These are phyloP conservation scores for Orbilia brochopaga DNA, from an alignment of 2,329 filamentous ascomycete genomes.

Conservation along the genomic window DNA sequence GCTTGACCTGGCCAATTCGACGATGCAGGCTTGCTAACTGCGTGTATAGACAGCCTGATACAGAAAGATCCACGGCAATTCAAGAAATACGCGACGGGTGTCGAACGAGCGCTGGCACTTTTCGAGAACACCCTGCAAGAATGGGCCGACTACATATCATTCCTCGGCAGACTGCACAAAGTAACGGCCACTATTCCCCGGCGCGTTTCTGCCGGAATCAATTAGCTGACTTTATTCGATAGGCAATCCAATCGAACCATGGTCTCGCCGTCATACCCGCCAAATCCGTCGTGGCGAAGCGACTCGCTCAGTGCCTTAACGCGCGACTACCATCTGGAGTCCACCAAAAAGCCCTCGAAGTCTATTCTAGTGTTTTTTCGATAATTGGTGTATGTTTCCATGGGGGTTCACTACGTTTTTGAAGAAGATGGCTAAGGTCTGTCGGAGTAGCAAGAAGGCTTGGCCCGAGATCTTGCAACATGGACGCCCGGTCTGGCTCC, in stretches of 20 bases:
- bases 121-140: slow-evolving; percentile 89
- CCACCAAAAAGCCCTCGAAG: slow-evolving; percentile 94
- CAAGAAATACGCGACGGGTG: slow-evolving; percentile 84
- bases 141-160: slow-evolving; percentile 99
- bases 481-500: slow-evolving; percentile 89
- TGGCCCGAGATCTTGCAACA: slow-evolving; percentile 80
- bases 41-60: slow-evolving; percentile 55
- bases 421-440: slow-evolving; percentile 47
- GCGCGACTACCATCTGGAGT: slow-evolving; percentile 92
- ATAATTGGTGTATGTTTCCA: slow-evolving; percentile 72
- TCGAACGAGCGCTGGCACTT: slow-evolving; percentile 83
- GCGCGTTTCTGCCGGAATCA: background rate
- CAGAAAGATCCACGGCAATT: slow-evolving; percentile 70
- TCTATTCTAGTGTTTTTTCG: slow-evolving; percentile 87
- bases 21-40: slow-evolving; percentile 9
- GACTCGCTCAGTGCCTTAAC: slow-evolving; percentile 92
- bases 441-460: slow-evolving; percentile 66
- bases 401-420: slow-evolving; percentile 10
- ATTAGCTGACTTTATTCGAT: slow-evolving; percentile 16
- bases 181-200: slow-evolving; percentile 59
- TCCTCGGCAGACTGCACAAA: slow-evolving; percentile 87
- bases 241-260: slow-evolving; percentile 88
- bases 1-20: background rate
- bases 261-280: slow-evolving; percentile 76
- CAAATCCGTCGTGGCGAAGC: slow-evolving; percentile 82